Evolutionary conservation across 2,329 filamentous ascomycete genomes (phyloP).

Genomic region (Thermoascus crustaceus): DNA sequence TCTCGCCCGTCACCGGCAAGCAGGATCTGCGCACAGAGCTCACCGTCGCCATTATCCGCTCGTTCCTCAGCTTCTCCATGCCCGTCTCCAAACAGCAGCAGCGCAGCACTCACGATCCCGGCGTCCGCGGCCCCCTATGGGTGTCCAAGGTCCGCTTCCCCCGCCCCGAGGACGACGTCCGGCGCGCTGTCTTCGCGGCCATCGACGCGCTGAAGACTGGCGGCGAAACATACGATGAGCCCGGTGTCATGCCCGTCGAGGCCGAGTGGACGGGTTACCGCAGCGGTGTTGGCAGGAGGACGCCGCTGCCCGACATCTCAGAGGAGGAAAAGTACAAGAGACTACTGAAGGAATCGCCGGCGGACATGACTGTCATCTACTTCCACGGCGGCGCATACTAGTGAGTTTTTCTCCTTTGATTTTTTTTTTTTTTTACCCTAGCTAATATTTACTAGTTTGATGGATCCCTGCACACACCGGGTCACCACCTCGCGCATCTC

Average conservation of each 20-base stretch:
- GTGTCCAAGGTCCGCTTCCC: slow-evolving; percentile 62
- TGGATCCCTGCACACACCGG: slow-evolving; percentile 39
- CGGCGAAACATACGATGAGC: slow-evolving; percentile 30
- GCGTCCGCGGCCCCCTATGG: slow-evolving; percentile 75
- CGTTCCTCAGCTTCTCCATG: slow-evolving; percentile 45
- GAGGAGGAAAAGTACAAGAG: slow-evolving; percentile 36
- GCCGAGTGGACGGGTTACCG: slow-evolving; percentile 41
- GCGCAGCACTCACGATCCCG: slow-evolving; percentile 53
- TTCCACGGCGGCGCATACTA: slow-evolving; percentile 42
- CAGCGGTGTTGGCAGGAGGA: slow-evolving; percentile 28
- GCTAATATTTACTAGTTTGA: slow-evolving; percentile 22
- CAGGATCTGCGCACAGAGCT: slow-evolving; percentile 71
- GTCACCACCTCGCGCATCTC: slow-evolving; percentile 29
- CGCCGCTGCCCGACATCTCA: slow-evolving; percentile 31
- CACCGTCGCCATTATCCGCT: slow-evolving; percentile 62
- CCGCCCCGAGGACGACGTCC: slow-evolving; percentile 42
- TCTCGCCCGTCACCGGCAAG: slow-evolving; percentile 64
- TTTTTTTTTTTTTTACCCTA: background rate
- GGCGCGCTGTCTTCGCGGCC: slow-evolving; percentile 29
- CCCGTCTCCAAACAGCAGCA: slow-evolving; percentile 57
- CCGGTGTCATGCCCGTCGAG: slow-evolving; percentile 29
- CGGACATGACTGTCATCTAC: slow-evolving; percentile 37
- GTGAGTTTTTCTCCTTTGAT: slow-evolving; percentile 20
- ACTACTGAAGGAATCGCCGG: slow-evolving; percentile 31
- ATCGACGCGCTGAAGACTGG: slow-evolving; percentile 32